Evolutionary conservation across 1,284 basidiomycete species (phyloP), one percentile per base, ranked within the genome.

Genomic region (Ganoderma boninense): DNA sequence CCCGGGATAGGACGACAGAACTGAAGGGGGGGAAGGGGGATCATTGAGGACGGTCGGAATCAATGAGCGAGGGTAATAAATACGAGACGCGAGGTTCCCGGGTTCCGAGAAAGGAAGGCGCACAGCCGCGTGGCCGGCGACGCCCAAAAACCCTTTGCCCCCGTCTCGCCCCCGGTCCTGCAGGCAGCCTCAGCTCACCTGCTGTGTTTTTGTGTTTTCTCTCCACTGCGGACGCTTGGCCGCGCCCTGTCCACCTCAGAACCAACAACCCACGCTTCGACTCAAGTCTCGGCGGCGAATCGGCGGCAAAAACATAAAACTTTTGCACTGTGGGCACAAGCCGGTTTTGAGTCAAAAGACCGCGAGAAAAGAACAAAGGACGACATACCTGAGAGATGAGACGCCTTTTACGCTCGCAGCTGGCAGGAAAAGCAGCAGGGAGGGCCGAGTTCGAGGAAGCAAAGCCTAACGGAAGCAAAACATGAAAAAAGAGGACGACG

Each of bases 21-120:
- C 78, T 78, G 79, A 71, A 74, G 75, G 76, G 70, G 74, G 73
- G 73, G 69, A 77, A 69, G 76, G 77, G 73, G 64, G 75, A 75
- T 76, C 79, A 79, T 80, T 79, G 77, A 76, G 72, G 65, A 72
- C 71, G 73, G 60, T 62, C 66, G 76, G 76, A 74, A 74, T 76
- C 69, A 75, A 71, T 74, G 76, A 78, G 73, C 74, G 73, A 76
- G 73, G 72, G 75, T 38, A 74, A 77, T 80, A 79, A 78, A 79
- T 75, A 75, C 68, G 69, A 74, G 67, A 63, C 67, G 69, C 63
- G 74, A 72, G 60, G 74, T 73, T 74, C 71, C 75, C 69, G 69
- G 74, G 66, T 71, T 68, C 74, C 75, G 49, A 64, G 72, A 64
- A 66, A 65, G 71, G 71, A 64, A 72, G 59, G 64, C 18, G 56